phyloP scores from a whole-genome alignment of 257 asterid genomes.

The Solanum tarapatanum region DNA sequence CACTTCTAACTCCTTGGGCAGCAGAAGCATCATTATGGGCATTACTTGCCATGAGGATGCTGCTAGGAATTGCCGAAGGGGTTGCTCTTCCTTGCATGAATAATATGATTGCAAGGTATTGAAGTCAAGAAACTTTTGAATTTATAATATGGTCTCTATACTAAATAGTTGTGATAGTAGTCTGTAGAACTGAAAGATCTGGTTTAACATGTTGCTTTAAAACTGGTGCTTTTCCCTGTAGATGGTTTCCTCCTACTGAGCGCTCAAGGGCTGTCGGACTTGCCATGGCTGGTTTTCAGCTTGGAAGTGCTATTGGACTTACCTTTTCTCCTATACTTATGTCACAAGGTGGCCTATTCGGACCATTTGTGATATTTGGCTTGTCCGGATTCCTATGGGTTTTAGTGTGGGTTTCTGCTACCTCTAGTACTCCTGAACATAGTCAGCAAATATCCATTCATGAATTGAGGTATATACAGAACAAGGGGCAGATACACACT shows the following conservation, averaged over 20 bases:
- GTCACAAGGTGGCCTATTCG: slow-evolving; percentile 83
- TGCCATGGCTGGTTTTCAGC: slow-evolving; percentile 99
- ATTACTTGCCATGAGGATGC: slow-evolving; percentile 67
- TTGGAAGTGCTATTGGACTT: slow-evolving; percentile 97
- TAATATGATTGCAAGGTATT: slow-evolving; percentile 84
- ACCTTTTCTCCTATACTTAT: slow-evolving; percentile 91
- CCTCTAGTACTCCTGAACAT: slow-evolving; percentile 73
- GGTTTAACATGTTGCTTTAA: not conserved
- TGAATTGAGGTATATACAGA: slow-evolving; percentile 76
- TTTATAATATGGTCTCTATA: not conserved
- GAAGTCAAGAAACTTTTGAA: not conserved
- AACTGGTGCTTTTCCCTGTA: slow-evolving; percentile 12
- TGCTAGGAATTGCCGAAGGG: slow-evolving; percentile 95
- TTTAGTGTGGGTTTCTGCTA: slow-evolving; percentile 86
- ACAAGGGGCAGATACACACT: slow-evolving; percentile 24
- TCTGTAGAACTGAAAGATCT: not conserved
- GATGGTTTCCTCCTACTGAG: slow-evolving; percentile 96
- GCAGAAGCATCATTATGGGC: slow-evolving; percentile 63
- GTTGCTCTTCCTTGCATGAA: slow-evolving; percentile 99
- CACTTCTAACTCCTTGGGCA: slow-evolving; percentile 96
- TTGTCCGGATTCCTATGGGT: slow-evolving; percentile 87
- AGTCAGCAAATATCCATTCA: slow-evolving; percentile 59
- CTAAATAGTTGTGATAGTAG: not conserved
- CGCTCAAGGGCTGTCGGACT: slow-evolving; percentile 98
- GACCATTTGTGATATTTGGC: slow-evolving; percentile 94